Base-by-base conservation (phyloP, 345 rosid species). In the Sisymbrium irio region DNA sequence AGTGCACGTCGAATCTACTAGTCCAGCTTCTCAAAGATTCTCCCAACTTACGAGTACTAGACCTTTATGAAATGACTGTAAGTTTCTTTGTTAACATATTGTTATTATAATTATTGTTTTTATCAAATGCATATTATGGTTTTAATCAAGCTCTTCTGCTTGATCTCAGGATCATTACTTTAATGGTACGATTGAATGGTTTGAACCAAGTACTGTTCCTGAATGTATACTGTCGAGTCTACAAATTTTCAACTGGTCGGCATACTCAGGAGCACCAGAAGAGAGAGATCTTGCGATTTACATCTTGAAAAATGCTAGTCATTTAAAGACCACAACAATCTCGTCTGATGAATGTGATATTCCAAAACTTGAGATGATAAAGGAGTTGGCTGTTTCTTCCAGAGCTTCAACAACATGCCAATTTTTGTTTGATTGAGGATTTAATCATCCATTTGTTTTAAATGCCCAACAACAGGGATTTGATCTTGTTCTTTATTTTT, bases 361-460 rank as follows among this genome's bases (percentile, higher is more conserved):
- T 57, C 56, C 57, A 12, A 11, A 35, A 9, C 7, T 36, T 47
- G 9, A 71, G 49, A 71, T 71, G 67, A 1, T 60, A 6, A 47
- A 47, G 60, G 58, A 35, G 19, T 60, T 71, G 75, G 27, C 59
- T 25, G 22, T 47, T 47, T 33, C 50, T 22, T 27, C 59, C 9
- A 41, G 67, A 71, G 60, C 75, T 36, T 71, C 75, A 36, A 11
- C 9, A 5, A 22, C 13, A 60, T 71, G 60, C 11, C 13, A 59
- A 59, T 25, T 71, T 7, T 1, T 12, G 5, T 55, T 68, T 55
- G 13, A 37, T 27, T 54, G 62, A 66, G 57, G 33, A 30, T 25
- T 27, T 53, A 10, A 19, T 49, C 54, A 49, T 19, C 9, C 54
- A 9, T n/a, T n/a, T 41, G 4, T 5, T 5, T 14, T 4, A 0